Conservation (phyloP, 73 alveolate species). For the Halteria grandinella region DNA sequence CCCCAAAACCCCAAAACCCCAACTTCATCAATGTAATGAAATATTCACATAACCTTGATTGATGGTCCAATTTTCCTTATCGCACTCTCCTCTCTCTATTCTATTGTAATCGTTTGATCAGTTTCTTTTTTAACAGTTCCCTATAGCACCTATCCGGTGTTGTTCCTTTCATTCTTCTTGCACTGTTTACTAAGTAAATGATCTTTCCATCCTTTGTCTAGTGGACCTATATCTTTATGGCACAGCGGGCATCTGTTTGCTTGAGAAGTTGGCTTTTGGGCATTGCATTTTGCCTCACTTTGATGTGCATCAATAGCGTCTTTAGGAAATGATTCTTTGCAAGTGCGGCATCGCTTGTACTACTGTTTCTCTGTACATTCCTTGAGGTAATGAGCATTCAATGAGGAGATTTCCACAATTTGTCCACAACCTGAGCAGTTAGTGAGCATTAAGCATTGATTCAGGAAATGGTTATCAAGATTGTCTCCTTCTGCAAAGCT, state of each 20-base stretch:
- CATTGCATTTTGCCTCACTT: conserved; percentile 65
- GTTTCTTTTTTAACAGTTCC: too few species aligned
- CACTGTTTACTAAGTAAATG: conserved; percentile 88
- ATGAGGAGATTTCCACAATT: conserved; percentile 74
- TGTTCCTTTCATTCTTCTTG: conserved; percentile 90
- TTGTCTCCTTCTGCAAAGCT: conserved; percentile 37
- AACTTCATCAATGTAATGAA: too few species aligned
- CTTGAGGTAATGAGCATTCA: conserved; percentile 71
- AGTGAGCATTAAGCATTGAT: conserved; percentile 66
- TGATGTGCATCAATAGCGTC: conserved; percentile 68
- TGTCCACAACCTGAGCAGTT: conserved; percentile 79
- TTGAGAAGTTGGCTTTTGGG: conserved; percentile 62
- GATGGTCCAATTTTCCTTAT: too few species aligned
- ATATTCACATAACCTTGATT: too few species aligned
- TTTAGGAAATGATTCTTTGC: conserved; percentile 72
- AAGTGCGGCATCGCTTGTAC: conserved; percentile 71
- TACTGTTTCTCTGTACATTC: conserved; percentile 75
- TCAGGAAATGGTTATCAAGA: conserved; percentile 23
- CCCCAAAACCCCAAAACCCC: too few species aligned
- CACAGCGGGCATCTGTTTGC: conserved; percentile 84
- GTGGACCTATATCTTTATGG: conserved; percentile 83
- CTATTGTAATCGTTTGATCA: too few species aligned
- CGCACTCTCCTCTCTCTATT: too few species aligned
- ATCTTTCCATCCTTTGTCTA: conserved; percentile 92
- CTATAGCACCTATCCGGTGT: too few species aligned